Evolutionary conservation across 192 early-diverging fungal species (phyloP).

Genomic region (Coemansia asiatica): DNA sequence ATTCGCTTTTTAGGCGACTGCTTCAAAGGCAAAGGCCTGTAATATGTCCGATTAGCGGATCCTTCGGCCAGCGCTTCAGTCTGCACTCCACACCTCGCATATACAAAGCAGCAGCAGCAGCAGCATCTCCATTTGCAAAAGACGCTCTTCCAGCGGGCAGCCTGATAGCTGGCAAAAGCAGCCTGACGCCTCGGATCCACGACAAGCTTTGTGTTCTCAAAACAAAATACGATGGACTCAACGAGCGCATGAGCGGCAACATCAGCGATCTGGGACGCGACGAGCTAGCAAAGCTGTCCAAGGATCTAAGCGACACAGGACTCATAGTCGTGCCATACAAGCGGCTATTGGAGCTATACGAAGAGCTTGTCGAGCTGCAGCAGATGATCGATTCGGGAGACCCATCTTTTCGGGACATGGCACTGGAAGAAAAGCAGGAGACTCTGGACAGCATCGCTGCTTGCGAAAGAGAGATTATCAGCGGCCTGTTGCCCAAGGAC

Average conservation of each 20-base stretch:
- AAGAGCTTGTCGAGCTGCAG: constrained; percentile 46
- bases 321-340: constrained; percentile 28
- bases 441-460: constrained; percentile 39
- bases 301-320: constrained; percentile 43
- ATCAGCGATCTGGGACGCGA: constrained; percentile 27
- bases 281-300: constrained; percentile 50
- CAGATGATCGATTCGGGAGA: constrained; percentile 42
- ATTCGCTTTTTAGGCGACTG: not conserved
- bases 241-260: constrained; percentile 37
- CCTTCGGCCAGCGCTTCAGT: not conserved
- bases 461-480: constrained; percentile 60
- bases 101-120: not conserved
- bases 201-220: constrained; percentile 32
- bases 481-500: constrained; percentile 66
- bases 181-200: constrained; percentile 42
- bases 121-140: not conserved
- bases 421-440: constrained; percentile 60
- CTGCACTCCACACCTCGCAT: not conserved
- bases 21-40: not conserved
- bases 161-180: constrained; percentile 47
- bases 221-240: constrained; percentile 19
- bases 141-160: constrained; percentile 23
- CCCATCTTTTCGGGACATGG: constrained; percentile 54
- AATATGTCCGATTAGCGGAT: not conserved
- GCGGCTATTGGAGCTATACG: constrained; percentile 31